Base-by-base conservation (phyloP, 345 rosid genomes). In the Salix arbutifolia region DNA sequence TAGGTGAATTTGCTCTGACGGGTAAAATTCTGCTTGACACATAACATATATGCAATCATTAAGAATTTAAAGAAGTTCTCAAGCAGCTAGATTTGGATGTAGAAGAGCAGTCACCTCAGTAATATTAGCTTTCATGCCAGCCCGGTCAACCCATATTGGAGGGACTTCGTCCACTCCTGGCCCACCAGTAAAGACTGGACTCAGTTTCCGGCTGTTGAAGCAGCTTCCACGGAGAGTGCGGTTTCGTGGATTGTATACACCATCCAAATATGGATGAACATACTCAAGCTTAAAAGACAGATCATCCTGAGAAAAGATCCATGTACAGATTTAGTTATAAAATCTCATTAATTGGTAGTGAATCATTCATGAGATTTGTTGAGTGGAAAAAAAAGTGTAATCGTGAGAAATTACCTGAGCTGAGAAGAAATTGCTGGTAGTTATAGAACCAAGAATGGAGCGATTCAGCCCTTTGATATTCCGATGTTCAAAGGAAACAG, bases 121-220 rank as follows among this genome's bases (percentile, higher is more conserved):
- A 74, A 94, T 91, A 79, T 92, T 96, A 78, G 97, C 95, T 80
- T 96, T 96, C 12, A 91, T 23, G 68, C 99, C 99, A 84, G 97
- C 92, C 78, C 99, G 91, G 86, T 96, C 98, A 68, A 96, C 99
- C 99, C 98, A 96, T 74, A 96, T 93, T 8, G 99, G 97, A 65
- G 97, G 98, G 58, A 96, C 99, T 88, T 96, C 99, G 79, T 92
- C 99, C 69, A 90, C 90, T 78, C 97, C 97, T 4, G 98, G 97
- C 60, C 99, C 99, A 74, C 98, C 98, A 62, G 98, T 96, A 83
- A 94, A 96, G 71, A 96, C 99, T 64, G 98, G 99, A 84, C 99
- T 96, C 23, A 96, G 78, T 80, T 96, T 96, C 70, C 99, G 87
- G 85, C 96, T 92, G 87, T 96, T 96, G 83, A 96, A 96, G 88